Evolutionary conservation across 768 basidiomycete species (phyloP), one percentile per base, ranked within the genome.

Genomic region (Tylopilus subfusipes): DNA sequence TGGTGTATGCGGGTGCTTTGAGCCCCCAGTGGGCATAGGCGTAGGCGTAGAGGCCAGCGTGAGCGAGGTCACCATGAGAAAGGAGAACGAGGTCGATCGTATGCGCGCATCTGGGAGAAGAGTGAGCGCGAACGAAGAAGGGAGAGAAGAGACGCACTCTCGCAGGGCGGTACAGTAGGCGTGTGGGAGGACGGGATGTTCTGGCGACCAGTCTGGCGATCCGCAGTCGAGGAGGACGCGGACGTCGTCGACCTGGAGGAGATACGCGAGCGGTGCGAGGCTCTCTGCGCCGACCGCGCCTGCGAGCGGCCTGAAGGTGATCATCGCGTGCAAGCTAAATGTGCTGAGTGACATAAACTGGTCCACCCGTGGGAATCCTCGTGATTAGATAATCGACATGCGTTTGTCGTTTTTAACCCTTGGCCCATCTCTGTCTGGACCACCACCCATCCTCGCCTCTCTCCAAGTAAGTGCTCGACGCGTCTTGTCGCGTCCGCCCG

Each of bases 151-250:
- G 14, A 80, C 83, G 58, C 61, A 91, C 88, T 87, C 80, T 75
- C 79, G 79, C 40, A 93, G 73, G 30, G 80, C 72, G 52, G 81
- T 69, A 62, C 84, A 88, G 64, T 92, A 92, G 69, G 78, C 72
- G 54, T 65, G 48, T 4, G 67, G 59, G 48, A 72, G 44, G 16
- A 11, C 42, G 52, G 47, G 60, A 22, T 70, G 68, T 59, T 90
- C 89, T 31, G 85, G 89, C 22, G 78, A 76, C 86, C 88, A 89
- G 73, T 93, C 90, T 2, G 88, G 90, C 7, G 93, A 90, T 13
- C 97, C 97, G 68, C 96, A 93, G 74, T 99, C 97, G 53, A 99
- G 80, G 19, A 99, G 81, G 62, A 99, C 91, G 54, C 84, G 81
- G 21, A 97, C 86, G 71, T 95, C 93, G 76, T 98, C 97, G 51